These are phyloP conservation scores for Arthrinium phaeospermum DNA, from an alignment of 2,329 filamentous ascomycete species.

Conservation along the genomic window DNA sequence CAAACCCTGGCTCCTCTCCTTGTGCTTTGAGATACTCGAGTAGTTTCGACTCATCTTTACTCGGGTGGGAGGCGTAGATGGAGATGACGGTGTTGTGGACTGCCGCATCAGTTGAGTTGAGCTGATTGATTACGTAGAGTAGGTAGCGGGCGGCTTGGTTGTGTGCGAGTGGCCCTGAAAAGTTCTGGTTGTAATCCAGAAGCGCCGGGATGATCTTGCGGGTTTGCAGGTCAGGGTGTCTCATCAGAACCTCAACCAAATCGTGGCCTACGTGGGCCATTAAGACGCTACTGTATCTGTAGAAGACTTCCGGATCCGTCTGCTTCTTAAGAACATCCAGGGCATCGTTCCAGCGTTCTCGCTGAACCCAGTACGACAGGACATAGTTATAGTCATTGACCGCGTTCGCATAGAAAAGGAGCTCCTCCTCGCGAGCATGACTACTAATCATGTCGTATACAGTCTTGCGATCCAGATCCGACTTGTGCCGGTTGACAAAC, in stretches of 20 bases:
- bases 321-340: slow-evolving; percentile 91
- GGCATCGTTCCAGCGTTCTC: slow-evolving; percentile 89
- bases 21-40: slow-evolving; percentile 91
- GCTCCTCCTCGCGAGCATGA: slow-evolving; percentile 90
- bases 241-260: slow-evolving; percentile 93
- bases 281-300: slow-evolving; percentile 94
- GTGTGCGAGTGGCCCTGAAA: slow-evolving; percentile 68
- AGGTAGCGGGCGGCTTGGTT: slow-evolving; percentile 96
- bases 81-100: slow-evolving; percentile 97
- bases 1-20: slow-evolving; percentile 84
- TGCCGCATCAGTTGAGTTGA: slow-evolving; percentile 79
- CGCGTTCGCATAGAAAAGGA: slow-evolving; percentile 87
- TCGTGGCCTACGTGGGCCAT: slow-evolving; percentile 88
- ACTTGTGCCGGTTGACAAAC: slow-evolving; percentile 84
- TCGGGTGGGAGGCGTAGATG: slow-evolving; percentile 87
- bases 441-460: slow-evolving; percentile 96
- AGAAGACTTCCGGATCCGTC: slow-evolving; percentile 90
- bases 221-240: slow-evolving; percentile 83
- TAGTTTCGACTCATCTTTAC: slow-evolving; percentile 82
- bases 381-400: slow-evolving; percentile 95
- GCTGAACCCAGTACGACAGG: slow-evolving; percentile 94
- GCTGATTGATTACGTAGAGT: slow-evolving; percentile 88
- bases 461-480: slow-evolving; percentile 87
- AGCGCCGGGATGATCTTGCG: slow-evolving; percentile 91
- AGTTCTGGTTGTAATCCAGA: slow-evolving; percentile 88